Percentiles rank a stretch among this genome's conserved stretches.
These are phyloP conservation scores for Pleurotus sapidus DNA, from an alignment of 768 basidiomycete species.

Conservation along the genomic window DNA sequence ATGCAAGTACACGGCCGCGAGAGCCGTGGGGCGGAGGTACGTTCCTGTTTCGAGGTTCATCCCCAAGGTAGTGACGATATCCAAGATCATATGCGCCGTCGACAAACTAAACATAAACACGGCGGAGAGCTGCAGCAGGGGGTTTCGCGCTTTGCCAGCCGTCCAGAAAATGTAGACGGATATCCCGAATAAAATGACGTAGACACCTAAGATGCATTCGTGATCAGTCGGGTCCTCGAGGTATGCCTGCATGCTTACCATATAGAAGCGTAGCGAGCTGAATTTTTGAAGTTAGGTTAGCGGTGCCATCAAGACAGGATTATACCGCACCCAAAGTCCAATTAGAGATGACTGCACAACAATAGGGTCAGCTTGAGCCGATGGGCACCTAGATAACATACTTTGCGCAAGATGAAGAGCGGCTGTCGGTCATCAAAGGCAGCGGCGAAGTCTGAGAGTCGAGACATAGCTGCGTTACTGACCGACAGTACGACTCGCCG, in stretches of 20 bases:
- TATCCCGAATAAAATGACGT: neutral
- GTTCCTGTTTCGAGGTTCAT: neutral
- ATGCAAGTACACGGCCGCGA: neutral
- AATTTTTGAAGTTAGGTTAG: neutral
- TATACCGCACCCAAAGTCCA: neutral
- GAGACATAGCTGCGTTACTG: neutral
- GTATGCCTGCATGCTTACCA: neutral
- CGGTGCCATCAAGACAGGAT: neutral
- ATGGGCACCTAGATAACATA: neutral
- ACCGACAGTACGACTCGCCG: neutral
- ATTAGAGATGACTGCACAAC: neutral
- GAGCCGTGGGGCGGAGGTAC: neutral
- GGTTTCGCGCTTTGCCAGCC: neutral
- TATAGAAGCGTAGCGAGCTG: slow-evolving; percentile 4
- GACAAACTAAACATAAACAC: slow-evolving; percentile 2
- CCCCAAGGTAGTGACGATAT: slow-evolving; percentile 4
- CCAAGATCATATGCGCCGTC: slow-evolving; percentile 5
- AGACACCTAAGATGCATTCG: neutral
- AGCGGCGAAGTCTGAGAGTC: neutral
- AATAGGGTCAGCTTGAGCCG: neutral
- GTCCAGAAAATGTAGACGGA: slow-evolving; percentile 5
- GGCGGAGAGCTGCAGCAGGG: neutral
- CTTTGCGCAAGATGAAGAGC: slow-evolving; percentile 1
- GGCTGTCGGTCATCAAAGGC: neutral
- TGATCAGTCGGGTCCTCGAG: neutral